These are phyloP conservation scores for Penicillium bovifimosum DNA, from an alignment of 495 filamentous ascomycete species.

Conservation along the genomic window DNA sequence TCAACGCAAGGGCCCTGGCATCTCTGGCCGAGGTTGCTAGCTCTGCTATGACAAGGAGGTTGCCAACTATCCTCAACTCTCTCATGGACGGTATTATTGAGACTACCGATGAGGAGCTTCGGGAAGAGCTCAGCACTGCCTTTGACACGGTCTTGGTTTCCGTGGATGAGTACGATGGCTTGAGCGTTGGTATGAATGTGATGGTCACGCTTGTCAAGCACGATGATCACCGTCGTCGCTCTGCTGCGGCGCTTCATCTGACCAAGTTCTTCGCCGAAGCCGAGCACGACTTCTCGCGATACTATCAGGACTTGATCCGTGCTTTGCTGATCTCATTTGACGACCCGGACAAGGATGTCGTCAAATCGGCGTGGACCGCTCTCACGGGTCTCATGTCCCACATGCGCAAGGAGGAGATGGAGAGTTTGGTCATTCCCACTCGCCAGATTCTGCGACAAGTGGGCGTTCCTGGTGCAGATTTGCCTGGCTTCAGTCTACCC, in stretches of 20 bases:
- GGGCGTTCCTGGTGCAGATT: conserved; percentile 75
- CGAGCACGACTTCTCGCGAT: conserved; percentile 84
- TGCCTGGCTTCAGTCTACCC: conserved; percentile 85
- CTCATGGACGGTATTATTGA: conserved; percentile 87
- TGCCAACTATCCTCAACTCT: conserved; percentile 84
- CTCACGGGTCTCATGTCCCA: conserved; percentile 80
- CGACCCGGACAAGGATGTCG: conserved; percentile 74
- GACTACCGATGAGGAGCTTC: conserved; percentile 70
- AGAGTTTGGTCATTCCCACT: conserved; percentile 81
- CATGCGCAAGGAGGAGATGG: conserved; percentile 97
- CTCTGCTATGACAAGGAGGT: conserved; percentile 76
- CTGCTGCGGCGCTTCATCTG: conserved; percentile 70
- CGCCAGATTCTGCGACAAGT: conserved; percentile 79
- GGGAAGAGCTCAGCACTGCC: conserved; percentile 64
- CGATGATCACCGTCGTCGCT: conserved; percentile 80
- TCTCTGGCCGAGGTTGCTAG: conserved; percentile 88
- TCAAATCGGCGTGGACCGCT: conserved; percentile 89
- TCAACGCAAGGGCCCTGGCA: conserved; percentile 90
- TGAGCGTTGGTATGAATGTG: conserved; percentile 91
- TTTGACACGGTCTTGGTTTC: conserved; percentile 86
- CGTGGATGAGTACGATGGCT: conserved; percentile 91
- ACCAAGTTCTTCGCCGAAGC: conserved; percentile 81
- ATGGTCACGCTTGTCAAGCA: conserved; percentile 83
- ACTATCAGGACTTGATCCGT: conserved; percentile 90
- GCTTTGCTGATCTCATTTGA: conserved; percentile 86